Conservation (phyloP, 805 yeast species). For the Yamadazyma tumulicola region DNA sequence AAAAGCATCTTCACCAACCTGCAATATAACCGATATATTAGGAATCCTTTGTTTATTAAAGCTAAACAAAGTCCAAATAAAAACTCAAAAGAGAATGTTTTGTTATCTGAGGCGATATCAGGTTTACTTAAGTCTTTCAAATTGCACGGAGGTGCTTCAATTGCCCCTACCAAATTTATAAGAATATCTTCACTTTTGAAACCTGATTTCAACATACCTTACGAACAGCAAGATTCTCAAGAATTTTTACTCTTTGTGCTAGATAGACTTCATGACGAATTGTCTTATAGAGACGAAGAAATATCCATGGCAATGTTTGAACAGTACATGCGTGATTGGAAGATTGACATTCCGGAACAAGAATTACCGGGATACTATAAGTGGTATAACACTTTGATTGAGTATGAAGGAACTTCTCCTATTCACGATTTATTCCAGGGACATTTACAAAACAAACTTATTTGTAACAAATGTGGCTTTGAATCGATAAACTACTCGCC, state of each 20-base stretch:
- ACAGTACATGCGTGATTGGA: conserved; percentile 27
- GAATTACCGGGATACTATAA: conserved; percentile 51
- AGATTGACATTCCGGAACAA: conserved; percentile 24
- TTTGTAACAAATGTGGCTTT: conserved; percentile 63
- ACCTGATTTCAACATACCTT: conserved; percentile 67
- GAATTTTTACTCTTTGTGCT: conserved; percentile 66
- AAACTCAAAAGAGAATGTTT: conserved; percentile 18
- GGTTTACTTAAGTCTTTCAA: conserved; percentile 56
- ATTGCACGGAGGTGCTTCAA: conserved; percentile 54
- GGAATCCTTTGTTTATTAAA: conserved; percentile 24
- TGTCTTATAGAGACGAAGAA: conserved; percentile 29
- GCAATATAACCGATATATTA: conserved; percentile 42
- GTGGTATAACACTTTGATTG: conserved; percentile 55
- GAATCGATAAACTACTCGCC: conserved; percentile 58
- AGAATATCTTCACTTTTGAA: conserved; percentile 48
- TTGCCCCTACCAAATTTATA: conserved; percentile 64
- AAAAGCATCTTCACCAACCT: conserved; percentile 46
- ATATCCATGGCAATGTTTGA: conserved; percentile 22
- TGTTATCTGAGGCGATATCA: conserved; percentile 49
- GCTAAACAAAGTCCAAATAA: conserved; percentile 19
- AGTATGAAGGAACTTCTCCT: conserved; percentile 63
- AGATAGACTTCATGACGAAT: conserved; percentile 68
- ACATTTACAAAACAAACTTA: conserved; percentile 61
- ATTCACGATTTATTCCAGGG: conserved; percentile 68
- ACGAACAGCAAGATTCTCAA: conserved; percentile 80